phyloP scores from a whole-genome alignment of 2,329 filamentous ascomycete genomes.

The Monascus ruber region DNA sequence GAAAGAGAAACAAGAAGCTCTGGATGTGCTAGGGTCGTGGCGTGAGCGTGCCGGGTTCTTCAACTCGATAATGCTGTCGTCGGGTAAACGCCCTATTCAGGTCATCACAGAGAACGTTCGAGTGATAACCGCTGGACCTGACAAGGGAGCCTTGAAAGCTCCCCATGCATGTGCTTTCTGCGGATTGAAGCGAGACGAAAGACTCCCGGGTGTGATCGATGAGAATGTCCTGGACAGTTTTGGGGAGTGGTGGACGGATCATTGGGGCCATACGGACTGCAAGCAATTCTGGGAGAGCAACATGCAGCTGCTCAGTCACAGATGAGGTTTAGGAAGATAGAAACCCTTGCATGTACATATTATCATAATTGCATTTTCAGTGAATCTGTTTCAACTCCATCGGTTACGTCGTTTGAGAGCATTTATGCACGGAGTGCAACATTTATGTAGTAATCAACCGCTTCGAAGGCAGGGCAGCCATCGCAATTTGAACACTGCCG shows the following conservation, averaged over 20 bases:
- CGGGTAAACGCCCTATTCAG: conserved; percentile 42
- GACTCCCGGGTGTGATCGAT: conserved; percentile 59
- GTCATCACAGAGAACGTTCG: conserved; percentile 60
- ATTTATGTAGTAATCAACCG: no score
- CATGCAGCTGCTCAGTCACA: conserved; percentile 56
- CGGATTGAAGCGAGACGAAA: conserved; percentile 77
- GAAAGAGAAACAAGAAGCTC: conserved; percentile 74
- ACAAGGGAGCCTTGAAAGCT: conserved; percentile 60
- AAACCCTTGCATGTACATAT: not conserved
- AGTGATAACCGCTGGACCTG: conserved; percentile 50
- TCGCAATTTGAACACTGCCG: no score
- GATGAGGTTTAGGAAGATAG: conserved; percentile 33
- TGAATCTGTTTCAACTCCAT: no score
- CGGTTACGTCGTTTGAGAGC: no score
- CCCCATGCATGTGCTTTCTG: conserved; percentile 71
- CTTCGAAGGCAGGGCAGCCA: no score
- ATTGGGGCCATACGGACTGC: conserved; percentile 72
- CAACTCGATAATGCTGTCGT: conserved; percentile 45
- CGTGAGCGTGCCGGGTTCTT: conserved; percentile 63
- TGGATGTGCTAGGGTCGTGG: conserved; percentile 67
- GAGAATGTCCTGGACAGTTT: conserved; percentile 76
- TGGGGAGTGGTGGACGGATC: conserved; percentile 91
- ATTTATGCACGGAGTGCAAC: no score
- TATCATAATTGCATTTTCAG: not conserved
- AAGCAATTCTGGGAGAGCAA: conserved; percentile 77